Conservation (phyloP, 2,329 filamentous ascomycete species). For the Fusarium temperatum region DNA sequence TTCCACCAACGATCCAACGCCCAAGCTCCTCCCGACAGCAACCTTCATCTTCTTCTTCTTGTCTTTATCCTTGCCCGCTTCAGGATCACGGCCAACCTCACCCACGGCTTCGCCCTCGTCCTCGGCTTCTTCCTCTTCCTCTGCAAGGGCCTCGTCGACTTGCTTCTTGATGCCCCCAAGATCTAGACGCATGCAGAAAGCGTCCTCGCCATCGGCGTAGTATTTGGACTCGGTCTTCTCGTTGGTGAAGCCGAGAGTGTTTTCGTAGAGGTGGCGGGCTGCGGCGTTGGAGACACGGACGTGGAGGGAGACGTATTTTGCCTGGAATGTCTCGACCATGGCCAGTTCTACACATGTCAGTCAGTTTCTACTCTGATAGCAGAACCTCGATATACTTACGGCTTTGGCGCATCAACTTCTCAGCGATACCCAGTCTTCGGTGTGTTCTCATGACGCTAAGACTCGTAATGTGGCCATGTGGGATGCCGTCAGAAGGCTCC, state of each 20-base stretch:
- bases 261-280: constrained; percentile 89
- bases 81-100: constrained; percentile 65
- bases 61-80: constrained; percentile 44
- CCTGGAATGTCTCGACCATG: constrained; percentile 95
- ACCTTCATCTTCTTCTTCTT: constrained; percentile 75
- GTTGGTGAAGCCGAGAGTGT: constrained; percentile 88
- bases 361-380: not conserved
- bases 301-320: constrained; percentile 93
- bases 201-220: constrained; percentile 98
- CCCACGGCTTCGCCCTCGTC: constrained; percentile 79
- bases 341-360: constrained; percentile 72
- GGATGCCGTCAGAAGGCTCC: constrained; percentile 88
- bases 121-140: constrained; percentile 53
- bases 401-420: constrained; percentile 97
- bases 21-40: constrained; percentile 81
- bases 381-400: constrained; percentile 65
- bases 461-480: constrained; percentile 95
- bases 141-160: constrained; percentile 51
- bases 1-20: constrained; percentile 82
- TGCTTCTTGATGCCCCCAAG: constrained; percentile 68
- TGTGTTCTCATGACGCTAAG: constrained; percentile 97
- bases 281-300: constrained; percentile 94
- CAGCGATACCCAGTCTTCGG: constrained; percentile 86
- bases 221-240: constrained; percentile 89
- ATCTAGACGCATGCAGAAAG: constrained; percentile 92